Evolutionary conservation across 768 basidiomycete genomes (phyloP), one percentile per base, ranked within the genome.

Genomic region (Pisolithus albus): DNA sequence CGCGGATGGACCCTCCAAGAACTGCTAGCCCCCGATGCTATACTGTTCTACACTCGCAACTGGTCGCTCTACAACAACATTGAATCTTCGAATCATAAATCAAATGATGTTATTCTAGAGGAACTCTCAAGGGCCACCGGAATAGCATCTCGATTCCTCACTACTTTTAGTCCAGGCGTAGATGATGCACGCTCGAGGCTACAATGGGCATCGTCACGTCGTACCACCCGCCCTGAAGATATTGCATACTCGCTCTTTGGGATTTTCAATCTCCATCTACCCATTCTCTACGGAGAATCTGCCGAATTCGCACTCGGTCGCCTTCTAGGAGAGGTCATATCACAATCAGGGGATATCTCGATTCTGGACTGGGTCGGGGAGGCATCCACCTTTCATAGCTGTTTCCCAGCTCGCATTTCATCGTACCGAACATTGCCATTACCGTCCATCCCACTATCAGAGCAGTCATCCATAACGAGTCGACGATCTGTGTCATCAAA

Each of bases 1-100:
- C 30, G 51, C 23, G 51, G 51, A 3, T 52, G 51, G 51, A 52
- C 51, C 7, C 51, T 52, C 15, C 51, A 52, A 26, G 51, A 52
- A 30, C 39, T 52, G 4, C 39, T 52, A 4, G 51, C 51, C n/a
- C 46, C 51, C 1, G 38, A n/a, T 16, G 42, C 39, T 18, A 24
- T 52, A 2, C 36, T 40, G 10, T 52, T 52, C 30, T 52, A 47
- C 38, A 34, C 37, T 19, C 23, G 24, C 11, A 46, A 52, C 21
- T 40, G 51, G 51, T 24, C 45, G 5, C 51, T 46, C 26, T 52
- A 49, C 24, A 18, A 18, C 9, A 18, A 34, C 36, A 13, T 1
- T 28, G 18, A 42, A 39, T 21, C 23, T 18, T 15, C 38, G 18
- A 8, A 38, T 39, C 44, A 49, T 38, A 43, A 41, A 42, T 11